Evolutionary conservation across 371 early-diverging fungal genomes (phyloP), one percentile per base, ranked within the genome.

Genomic region (Mortierella sp.): DNA sequence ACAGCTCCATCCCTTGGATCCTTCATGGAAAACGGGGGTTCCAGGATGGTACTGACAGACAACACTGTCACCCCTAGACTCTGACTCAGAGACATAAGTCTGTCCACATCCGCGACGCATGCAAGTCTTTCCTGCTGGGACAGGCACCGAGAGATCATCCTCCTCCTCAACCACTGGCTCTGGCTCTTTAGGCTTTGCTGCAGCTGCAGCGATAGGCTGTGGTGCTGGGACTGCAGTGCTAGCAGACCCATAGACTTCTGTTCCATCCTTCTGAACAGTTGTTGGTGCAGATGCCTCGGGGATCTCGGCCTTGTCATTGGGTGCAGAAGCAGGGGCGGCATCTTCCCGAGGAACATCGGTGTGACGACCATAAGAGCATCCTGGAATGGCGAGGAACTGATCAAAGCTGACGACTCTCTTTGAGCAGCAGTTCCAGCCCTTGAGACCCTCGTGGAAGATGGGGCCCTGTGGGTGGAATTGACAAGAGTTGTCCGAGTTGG

Each of bases 361-460:
- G 72, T 95, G 94, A 19, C 81, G 72, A 25, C 93, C 94, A 56
- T 82, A 71, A 26, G 86, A 82, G 81, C 95, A 95, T 19, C 95
- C 95, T 26, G 89, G 85, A 62, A 96, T 92, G 63, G 91, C 88
- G 60, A 97, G 84, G 81, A 98, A n/a, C 60, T 95, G 96, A 80
- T 98, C 95, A 74, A 98, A 98, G 58, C 93, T 92, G 45, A 84
- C 83, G 58, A 95, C 97, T 48, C 94, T 87, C 68, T 96, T 96
- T n/a, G 89, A 84, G 85, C 98, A 98, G 85, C 98, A 98, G 55
- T 90, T 89, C 96, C 97, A 98, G 53, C 97, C 95, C 88, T 96
- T 94, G 58, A 92, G 83, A 64, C 96, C 97, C 79, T 96, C 96
- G 72, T 95, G 96, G 83, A 97, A 96, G 47, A 95, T 89, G 28